Evolutionary conservation across 495 filamentous ascomycete species (phyloP).

Genomic region (Aspergillus sparsus): DNA sequence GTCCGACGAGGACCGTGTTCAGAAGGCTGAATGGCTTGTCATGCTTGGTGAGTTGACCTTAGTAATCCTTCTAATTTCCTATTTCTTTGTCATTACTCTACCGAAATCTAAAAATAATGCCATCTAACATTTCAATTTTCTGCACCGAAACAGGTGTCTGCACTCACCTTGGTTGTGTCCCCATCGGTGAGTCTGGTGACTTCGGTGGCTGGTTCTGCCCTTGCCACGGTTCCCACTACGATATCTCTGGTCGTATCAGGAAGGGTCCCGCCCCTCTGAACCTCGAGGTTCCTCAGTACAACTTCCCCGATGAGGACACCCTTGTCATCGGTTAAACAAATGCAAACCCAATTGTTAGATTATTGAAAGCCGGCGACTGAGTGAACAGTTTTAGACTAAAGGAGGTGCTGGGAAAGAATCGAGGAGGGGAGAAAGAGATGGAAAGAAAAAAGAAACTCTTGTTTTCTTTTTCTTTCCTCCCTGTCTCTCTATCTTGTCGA

Average conservation of each 20-base stretch:
- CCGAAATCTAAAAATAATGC: neutral
- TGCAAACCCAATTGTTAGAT: slow-evolving; percentile 9
- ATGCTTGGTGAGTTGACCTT: slow-evolving; percentile 76
- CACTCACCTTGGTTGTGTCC: slow-evolving; percentile 98
- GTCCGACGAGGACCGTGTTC: slow-evolving; percentile 84
- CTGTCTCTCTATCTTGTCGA: slow-evolving; percentile 40
- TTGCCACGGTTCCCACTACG: slow-evolving; percentile 99
- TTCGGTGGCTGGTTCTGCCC: slow-evolving; percentile 99
- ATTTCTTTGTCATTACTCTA: neutral
- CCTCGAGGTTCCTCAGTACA: slow-evolving; percentile 90
- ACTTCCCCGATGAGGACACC: slow-evolving; percentile 76
- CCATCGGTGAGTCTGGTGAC: slow-evolving; percentile 97
- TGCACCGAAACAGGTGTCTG: slow-evolving; percentile 69
- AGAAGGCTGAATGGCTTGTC: slow-evolving; percentile 98
- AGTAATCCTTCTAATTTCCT: slow-evolving; percentile 3
- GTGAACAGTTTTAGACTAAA: slow-evolving; percentile 23
- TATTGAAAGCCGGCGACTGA: slow-evolving; percentile 1
- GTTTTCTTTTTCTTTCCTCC: slow-evolving; percentile 39
- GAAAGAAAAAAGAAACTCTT: slow-evolving; percentile 26
- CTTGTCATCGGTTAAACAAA: slow-evolving; percentile 73
- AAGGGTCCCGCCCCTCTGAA: slow-evolving; percentile 96
- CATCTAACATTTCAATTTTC: slow-evolving; percentile 16
- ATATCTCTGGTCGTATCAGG: slow-evolving; percentile 95
- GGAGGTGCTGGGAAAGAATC: slow-evolving; percentile 16
- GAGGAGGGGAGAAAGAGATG: slow-evolving; percentile 20